Evolutionary conservation across 805 yeast species (phyloP).

Genomic region (Sugiyamaella mastotermitis): DNA sequence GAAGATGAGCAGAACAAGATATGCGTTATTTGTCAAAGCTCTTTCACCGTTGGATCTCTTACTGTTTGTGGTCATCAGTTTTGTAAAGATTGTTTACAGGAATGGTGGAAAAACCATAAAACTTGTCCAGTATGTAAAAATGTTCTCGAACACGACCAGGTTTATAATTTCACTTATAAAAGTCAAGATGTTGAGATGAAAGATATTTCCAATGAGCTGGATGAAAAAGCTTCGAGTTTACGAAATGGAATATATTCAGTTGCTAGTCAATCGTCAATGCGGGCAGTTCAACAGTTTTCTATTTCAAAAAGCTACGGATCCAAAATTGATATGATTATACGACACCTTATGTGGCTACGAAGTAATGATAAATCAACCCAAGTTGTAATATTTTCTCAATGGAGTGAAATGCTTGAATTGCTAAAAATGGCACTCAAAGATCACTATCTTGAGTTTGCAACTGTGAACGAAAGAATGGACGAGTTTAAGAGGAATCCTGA

Average conservation of each 20-base stretch:
- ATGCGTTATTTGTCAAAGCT: constrained; percentile 75
- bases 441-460: constrained; percentile 52
- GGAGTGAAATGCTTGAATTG: constrained; percentile 67
- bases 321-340: constrained; percentile 76
- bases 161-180: constrained; percentile 65
- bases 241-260: constrained; percentile 24
- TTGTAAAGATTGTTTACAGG: constrained; percentile 71
- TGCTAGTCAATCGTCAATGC: constrained; percentile 19
- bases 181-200: constrained; percentile 34
- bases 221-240: constrained; percentile 3
- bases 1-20: constrained; percentile 36
- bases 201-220: constrained; percentile 20
- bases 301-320: constrained; percentile 62
- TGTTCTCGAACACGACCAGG: constrained; percentile 40
- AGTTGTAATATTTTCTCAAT: constrained; percentile 84
- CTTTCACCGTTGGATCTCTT: constrained; percentile 68
- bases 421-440: constrained; percentile 59
- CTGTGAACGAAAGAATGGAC: constrained; percentile 47
- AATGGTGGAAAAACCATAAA: constrained; percentile 56
- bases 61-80: constrained; percentile 91
- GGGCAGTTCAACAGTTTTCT: constrained; percentile 35
- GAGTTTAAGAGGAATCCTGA: constrained; percentile 52
- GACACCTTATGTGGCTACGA: constrained; percentile 62
- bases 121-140: constrained; percentile 82
- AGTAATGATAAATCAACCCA: constrained; percentile 58